Evolutionary conservation across 139 green algal genomes (phyloP), one percentile per base, ranked within the genome.

Genomic region (Chlorella sorokiniana): DNA sequence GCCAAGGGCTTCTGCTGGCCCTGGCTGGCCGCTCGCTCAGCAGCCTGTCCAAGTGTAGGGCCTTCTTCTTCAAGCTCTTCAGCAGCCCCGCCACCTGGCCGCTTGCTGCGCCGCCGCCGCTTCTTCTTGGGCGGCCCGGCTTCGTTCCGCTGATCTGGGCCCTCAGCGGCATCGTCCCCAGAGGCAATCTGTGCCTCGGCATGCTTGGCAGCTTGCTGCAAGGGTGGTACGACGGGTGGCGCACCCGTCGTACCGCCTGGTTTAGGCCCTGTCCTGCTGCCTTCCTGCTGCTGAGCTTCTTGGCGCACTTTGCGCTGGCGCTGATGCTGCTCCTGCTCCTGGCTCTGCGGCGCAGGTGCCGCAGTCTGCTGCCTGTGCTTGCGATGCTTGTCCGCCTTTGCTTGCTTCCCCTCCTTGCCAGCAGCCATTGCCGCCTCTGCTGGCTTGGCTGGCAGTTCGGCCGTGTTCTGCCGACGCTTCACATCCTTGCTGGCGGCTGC

Each of bases 71-170:
- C 29, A 42, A 42, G 44, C 44, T 29, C 18, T 42, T 33, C 61
- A 37, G 9, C 27, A 2, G 16, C 6, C 62, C 27, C 1, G 31
- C 62, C 16, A 42, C 62, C 38, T 63, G 31, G 14, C 62, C 51
- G 69, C 40, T 59, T 59, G 69, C 69, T 77, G 18, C 69, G 69
- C 69, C 69, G 69, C 69, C 51, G 51, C 0, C 69, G 69, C 69
- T 77, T 77, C 44, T 42, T 41, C 69, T 44, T 63, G 44, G 62
- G 69, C 33, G 44, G 23, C 44, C 62, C 33, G 1, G 27, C 62
- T 33, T 69, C 68, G 11, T 8, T 29, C 2, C 40, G 16, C 40
- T 52, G 27, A 7, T 52, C 40, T 4, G n/a, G n/a, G n/a, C 0
- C 38, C 37, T 45, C 64, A 51, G 37, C 48, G 16, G 11, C 14